phyloP scores from a whole-genome alignment of 805 yeast genomes.

The Nakazawaea anatomiae region DNA sequence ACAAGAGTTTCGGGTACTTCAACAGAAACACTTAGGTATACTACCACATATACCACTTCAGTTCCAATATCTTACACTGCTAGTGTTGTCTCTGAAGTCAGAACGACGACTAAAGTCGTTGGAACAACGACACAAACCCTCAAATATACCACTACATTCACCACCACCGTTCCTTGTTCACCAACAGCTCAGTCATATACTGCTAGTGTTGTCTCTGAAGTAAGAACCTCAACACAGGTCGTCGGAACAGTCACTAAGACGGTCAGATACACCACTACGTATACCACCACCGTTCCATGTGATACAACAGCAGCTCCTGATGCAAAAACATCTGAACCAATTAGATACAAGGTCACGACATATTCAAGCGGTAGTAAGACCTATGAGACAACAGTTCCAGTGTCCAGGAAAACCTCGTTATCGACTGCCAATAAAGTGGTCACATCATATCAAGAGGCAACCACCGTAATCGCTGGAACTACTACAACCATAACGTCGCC shows the following conservation, averaged over 20 bases:
- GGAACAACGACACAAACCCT: not conserved
- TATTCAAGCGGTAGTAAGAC: not conserved
- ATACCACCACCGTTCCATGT: not conserved
- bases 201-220: not conserved
- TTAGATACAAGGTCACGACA: not conserved
- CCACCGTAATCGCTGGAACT: slow-evolving; percentile 1
- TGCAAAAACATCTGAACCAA: not conserved
- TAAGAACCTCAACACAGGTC: not conserved
- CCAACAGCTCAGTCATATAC: not conserved
- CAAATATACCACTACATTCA: not conserved
- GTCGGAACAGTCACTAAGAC: not conserved
- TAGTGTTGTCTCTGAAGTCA: not conserved
- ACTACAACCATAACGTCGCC: not conserved
- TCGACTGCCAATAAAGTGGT: not conserved
- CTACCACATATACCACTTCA: not conserved
- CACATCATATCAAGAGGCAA: slow-evolving; percentile 1
- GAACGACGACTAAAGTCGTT: not conserved
- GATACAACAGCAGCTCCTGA: not conserved
- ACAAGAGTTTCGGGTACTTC: not conserved
- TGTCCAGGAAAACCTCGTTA: not conserved
- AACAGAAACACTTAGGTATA: not conserved
- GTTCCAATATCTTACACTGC: not conserved
- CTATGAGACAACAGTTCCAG: not conserved
- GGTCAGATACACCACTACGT: not conserved
- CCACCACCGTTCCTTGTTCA: slow-evolving; percentile 1